Evolutionary conservation across 108 stramenopile genomes (phyloP).

Genomic region (Schizochytrium sp.): DNA sequence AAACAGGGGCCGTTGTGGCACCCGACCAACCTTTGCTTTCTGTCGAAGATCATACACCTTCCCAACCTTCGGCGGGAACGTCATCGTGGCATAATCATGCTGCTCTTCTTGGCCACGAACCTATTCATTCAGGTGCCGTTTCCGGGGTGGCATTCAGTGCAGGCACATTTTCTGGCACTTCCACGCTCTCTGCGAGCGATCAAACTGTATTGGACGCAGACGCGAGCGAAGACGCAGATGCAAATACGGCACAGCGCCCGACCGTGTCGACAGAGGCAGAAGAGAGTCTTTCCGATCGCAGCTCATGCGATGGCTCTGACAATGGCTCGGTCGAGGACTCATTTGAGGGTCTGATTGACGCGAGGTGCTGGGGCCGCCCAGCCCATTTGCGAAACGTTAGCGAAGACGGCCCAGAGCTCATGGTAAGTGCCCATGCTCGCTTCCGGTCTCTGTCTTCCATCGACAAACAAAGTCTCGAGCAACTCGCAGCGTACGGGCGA

Average conservation of each 20-base stretch:
- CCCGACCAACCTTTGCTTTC: too few species aligned
- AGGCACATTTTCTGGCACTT: too few species aligned
- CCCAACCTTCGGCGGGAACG: not conserved
- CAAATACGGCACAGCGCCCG: too few species aligned
- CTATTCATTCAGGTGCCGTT: too few species aligned
- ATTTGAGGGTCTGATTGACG: not conserved
- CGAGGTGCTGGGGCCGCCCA: constrained; percentile 4
- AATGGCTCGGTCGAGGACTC: not conserved
- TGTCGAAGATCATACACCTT: too few species aligned
- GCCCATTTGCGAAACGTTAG: not conserved
- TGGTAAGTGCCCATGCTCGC: not conserved
- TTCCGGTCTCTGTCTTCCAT: not conserved
- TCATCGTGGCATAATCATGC: not conserved
- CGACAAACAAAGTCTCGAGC: not conserved
- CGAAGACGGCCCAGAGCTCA: not conserved
- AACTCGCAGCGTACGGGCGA: not conserved
- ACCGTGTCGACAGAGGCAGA: not conserved
- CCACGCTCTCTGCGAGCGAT: too few species aligned
- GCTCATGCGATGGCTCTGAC: not conserved
- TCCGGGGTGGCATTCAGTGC: too few species aligned
- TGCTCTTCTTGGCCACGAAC: too few species aligned
- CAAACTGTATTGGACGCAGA: too few species aligned
- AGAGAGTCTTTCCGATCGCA: not conserved
- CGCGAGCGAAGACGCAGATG: too few species aligned
- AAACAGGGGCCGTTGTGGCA: too few species aligned